Conservation (phyloP, 257 asterid genomes). For the Solanum habrochaites region DNA sequence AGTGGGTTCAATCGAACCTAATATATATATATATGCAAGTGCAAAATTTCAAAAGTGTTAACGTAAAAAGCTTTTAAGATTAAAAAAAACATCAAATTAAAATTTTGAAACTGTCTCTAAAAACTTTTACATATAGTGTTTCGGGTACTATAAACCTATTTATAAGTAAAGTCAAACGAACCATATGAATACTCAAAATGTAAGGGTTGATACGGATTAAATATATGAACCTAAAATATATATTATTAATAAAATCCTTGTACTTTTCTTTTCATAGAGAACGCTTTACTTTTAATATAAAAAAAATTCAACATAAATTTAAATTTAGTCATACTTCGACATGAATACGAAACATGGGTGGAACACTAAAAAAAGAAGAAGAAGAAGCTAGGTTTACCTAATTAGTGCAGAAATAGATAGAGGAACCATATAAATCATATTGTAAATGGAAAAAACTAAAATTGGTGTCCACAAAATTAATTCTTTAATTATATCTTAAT, state of each 20-base stretch:
- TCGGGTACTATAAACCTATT: not conserved
- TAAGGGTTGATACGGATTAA: not conserved
- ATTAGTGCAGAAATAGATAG: not conserved
- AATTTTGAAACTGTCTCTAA: not conserved
- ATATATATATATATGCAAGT: too few species aligned
- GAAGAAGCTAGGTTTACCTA: not conserved
- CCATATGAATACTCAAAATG: not conserved
- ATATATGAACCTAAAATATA: not conserved
- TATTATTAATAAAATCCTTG: too few species aligned
- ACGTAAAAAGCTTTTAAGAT: too few species aligned
- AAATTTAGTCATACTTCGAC: not conserved
- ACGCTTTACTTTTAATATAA: not conserved
- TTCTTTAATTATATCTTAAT: not conserved
- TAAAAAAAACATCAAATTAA: too few species aligned
- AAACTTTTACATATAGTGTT: not conserved
- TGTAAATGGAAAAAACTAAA: not conserved
- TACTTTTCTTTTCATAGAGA: not conserved
- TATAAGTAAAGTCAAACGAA: not conserved
- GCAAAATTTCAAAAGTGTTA: too few species aligned
- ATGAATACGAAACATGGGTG: fast-evolving
- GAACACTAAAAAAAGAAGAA: not conserved
- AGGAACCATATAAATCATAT: not conserved
- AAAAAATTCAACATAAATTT: fast-evolving
- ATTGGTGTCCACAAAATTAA: not conserved
- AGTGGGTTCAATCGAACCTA: too few species aligned